Base-by-base conservation (phyloP, 148 eudicot species). In the Heliamphora exappendiculata region DNA sequence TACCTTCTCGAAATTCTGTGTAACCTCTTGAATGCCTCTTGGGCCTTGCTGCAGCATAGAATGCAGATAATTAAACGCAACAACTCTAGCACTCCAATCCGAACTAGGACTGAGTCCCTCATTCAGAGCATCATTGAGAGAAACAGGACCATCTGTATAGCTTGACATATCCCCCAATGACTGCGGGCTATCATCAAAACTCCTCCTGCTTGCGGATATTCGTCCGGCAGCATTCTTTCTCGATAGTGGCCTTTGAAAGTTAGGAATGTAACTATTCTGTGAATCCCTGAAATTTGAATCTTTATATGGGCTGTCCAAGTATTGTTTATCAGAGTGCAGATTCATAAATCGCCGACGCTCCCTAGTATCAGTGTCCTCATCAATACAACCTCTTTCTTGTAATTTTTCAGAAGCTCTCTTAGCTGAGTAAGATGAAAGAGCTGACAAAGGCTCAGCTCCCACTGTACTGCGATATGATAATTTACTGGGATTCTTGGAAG, bases 11-110 rank as follows among this genome's bases (percentile, higher is more conserved):
- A 95, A 95, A 65, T 86, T 95, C 81, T 91, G 99, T 24, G 85
- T 82, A 54, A 95, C 80, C 86, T 95, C 99, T 82, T 92, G 99
- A 77, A 93, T 82, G 47, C 99, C 97, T 77, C 86, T 85, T 67
- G 93, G 87, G 26, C 97, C 99, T 85, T 88, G 97, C 86, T 89
- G 91, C 74, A 95, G 81, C 74, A 89, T 83, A 67, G 97, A 82
- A 67, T 86, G 91, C 31, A 95, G 86, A 82, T 88, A 93, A 86
- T 90, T 93, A 83, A 93, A 95, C 82, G 98, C 99, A 77, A 97
- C 87, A 82, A 95, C 99, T 78, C 99, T 87, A 8, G 99, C 94
- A 77, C 81, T 89, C 99, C 99, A 95, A 72, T 95, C 97, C 33
- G 99, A 93, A 78, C 84, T 93, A 70, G 93, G 81, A 83, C 87